Evolutionary conservation across 169 alveolate genomes (phyloP).

Genomic region (Miamiensis avidus): DNA sequence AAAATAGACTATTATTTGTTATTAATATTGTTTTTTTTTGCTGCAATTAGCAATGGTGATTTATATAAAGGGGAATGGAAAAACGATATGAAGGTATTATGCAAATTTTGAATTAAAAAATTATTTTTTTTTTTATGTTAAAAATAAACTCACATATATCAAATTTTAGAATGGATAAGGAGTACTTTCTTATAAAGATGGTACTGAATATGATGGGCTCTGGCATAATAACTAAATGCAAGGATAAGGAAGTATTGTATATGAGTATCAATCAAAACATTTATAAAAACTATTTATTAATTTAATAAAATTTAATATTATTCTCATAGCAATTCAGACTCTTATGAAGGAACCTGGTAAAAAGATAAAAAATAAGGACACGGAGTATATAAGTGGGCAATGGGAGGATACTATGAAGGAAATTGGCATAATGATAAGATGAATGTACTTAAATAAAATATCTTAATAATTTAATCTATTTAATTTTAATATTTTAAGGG

Average conservation of each 20-base stretch:
- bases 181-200: constrained; percentile 1
- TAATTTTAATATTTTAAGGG: neutral
- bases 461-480: neutral
- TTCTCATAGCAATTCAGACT: constrained; percentile 5
- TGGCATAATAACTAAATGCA: constrained; percentile 1
- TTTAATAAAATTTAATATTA: neutral
- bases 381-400: constrained; percentile 19
- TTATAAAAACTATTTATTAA: neutral
- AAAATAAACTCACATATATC: no score
- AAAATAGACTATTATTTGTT: no score
- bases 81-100: constrained; percentile 19
- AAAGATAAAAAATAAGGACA: constrained; percentile 16
- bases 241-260: constrained; percentile 17
- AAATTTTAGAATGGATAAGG: constrained; percentile 14
- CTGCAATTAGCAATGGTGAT: constrained; percentile 40
- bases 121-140: no score
- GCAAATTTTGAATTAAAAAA: no score
- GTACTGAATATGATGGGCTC: constrained; percentile 5
- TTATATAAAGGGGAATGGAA: constrained; percentile 45
- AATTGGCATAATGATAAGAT: constrained; percentile 18
- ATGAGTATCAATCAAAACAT: neutral
- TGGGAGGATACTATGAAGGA: constrained; percentile 14
- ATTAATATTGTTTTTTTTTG: no score
- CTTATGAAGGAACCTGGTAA: constrained; percentile 17
- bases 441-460: constrained; percentile 4